Conservation (phyloP, 495 filamentous ascomycete genomes). For the Apodospora peruviana region DNA sequence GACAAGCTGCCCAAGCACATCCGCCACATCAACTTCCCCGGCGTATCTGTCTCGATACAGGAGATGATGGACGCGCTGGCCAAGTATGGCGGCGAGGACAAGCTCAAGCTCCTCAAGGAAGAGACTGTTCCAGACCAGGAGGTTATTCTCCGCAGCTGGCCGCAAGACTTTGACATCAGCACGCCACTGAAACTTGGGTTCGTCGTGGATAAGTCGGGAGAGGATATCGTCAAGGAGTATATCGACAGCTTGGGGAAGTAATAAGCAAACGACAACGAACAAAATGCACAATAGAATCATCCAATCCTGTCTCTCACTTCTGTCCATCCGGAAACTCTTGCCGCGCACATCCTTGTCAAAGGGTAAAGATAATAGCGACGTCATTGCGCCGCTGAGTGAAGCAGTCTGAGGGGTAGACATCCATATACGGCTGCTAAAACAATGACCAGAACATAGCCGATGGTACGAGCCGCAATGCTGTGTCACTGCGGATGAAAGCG, state of each 20-base stretch:
- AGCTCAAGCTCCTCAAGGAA: conserved; percentile 57
- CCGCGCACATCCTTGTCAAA: no score
- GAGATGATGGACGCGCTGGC: conserved; percentile 72
- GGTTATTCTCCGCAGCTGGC: conserved; percentile 70
- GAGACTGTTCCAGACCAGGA: conserved; percentile 60
- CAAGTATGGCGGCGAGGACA: conserved; percentile 64
- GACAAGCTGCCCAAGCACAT: conserved; percentile 50
- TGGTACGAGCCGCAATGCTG: background rate
- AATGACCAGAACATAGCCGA: background rate
- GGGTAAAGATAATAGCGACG: no score
- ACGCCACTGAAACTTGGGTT: conserved; percentile 57
- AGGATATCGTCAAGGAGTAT: conserved; percentile 34
- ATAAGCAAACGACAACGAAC: no score
- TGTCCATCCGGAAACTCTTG: no score
- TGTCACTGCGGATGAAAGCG: background rate
- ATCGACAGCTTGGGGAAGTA: conserved; percentile 30
- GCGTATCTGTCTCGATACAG: conserved; percentile 63
- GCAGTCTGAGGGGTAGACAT: no score
- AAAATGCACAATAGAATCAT: no score
- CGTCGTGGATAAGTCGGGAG: conserved; percentile 40
- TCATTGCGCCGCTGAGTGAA: no score
- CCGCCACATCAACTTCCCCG: conserved; percentile 67
- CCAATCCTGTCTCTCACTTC: no score
- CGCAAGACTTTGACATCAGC: conserved; percentile 57
- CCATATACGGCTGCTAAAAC: no score